Conservation (phyloP, 129 eudicot genomes). For the Erigeron canadensis region DNA sequence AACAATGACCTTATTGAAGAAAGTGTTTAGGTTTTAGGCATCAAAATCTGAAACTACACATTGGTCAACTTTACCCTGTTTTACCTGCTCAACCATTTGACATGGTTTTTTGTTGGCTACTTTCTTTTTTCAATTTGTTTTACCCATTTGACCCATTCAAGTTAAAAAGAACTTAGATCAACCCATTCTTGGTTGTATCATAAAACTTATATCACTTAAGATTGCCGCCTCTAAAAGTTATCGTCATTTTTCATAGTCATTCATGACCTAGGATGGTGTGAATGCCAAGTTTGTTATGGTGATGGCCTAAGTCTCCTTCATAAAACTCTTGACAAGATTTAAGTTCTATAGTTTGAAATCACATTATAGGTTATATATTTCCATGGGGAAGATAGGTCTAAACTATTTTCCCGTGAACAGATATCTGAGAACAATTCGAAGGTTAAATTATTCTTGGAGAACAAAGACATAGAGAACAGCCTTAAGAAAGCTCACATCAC, state of each 20-base stretch:
- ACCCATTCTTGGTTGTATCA: too few relatives aligned
- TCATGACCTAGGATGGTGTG: background rate
- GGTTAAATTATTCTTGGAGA: conserved; percentile 52
- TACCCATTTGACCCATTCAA: background rate
- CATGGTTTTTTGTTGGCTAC: too few relatives aligned
- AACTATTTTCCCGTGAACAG: conserved; percentile 31
- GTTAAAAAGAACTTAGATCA: background rate
- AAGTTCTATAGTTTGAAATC: background rate
- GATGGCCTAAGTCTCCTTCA: background rate
- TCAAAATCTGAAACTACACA: too few relatives aligned
- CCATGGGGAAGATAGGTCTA: background rate
- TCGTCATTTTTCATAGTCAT: background rate
- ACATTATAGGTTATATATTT: background rate
- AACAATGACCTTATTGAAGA: too few relatives aligned
- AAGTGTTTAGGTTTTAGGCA: too few relatives aligned
- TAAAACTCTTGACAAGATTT: background rate
- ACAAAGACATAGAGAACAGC: conserved; percentile 40
- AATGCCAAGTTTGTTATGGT: background rate
- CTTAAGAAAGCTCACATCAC: conserved; percentile 71
- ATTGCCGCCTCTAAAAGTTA: background rate
- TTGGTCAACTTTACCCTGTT: too few relatives aligned
- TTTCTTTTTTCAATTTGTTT: too few relatives aligned
- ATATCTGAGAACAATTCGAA: conserved; percentile 46
- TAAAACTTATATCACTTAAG: background rate
- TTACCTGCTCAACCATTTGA: too few relatives aligned